These are phyloP conservation scores for Corylus americana DNA, from an alignment of 306 rosid genomes.

Conservation along the genomic window DNA sequence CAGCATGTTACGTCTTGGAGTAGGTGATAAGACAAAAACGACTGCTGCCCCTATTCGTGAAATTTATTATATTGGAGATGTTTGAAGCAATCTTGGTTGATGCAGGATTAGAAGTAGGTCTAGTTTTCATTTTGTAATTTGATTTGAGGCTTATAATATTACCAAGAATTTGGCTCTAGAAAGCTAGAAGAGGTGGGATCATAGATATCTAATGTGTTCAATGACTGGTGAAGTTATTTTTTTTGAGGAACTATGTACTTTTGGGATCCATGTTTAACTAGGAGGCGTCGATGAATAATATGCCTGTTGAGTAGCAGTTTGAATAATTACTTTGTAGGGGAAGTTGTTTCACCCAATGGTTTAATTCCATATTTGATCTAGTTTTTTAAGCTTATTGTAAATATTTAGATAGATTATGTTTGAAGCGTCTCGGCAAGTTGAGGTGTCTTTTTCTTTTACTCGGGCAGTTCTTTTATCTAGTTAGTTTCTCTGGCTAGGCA, in stretches of 20 bases:
- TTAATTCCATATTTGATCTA: too few species aligned
- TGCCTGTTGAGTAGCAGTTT: too few species aligned
- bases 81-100: background rate
- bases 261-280: background rate
- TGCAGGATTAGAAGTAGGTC: background rate
- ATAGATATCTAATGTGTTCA: background rate
- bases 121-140: background rate
- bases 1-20: background rate
- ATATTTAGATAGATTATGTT: too few species aligned
- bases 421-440: background rate
- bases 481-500: background rate
- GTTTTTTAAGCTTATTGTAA: too few species aligned
- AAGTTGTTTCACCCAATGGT: too few species aligned
- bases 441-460: background rate
- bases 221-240: background rate
- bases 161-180: background rate
- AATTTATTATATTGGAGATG: background rate
- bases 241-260: background rate
- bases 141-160: background rate
- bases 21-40: background rate
- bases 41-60: background rate
- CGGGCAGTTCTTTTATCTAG: background rate
- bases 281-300: too few species aligned
- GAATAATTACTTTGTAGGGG: too few species aligned
- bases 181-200: background rate